Conservation (phyloP, 768 basidiomycete genomes). For the Heimioporus sp. region DNA sequence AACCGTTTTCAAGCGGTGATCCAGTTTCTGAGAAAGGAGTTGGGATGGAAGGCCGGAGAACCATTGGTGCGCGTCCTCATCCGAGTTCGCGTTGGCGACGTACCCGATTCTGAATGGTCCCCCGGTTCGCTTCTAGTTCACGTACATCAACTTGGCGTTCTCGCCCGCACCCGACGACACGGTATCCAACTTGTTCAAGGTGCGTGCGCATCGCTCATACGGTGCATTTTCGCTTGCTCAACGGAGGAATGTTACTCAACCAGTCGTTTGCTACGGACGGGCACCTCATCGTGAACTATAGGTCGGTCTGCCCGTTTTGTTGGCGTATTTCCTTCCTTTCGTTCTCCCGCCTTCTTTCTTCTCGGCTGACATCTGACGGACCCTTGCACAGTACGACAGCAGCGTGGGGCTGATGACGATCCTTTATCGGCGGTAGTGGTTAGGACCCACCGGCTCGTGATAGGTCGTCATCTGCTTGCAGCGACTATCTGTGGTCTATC, state of each 20-base stretch:
- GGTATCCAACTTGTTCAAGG: conserved; percentile 69
- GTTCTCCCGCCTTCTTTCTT: too few relatives aligned
- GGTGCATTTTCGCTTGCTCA: not conserved
- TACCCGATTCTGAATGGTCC: too few relatives aligned
- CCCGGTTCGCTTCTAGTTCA: conserved; percentile 40
- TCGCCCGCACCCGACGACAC: conserved; percentile 77
- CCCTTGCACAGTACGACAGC: conserved; percentile 49
- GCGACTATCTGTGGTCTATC: not conserved
- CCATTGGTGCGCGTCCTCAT: conserved; percentile 58
- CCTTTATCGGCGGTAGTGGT: too few relatives aligned
- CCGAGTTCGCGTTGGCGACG: too few relatives aligned
- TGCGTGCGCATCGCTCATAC: conserved; percentile 21
- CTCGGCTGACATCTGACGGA: conserved; percentile 3
- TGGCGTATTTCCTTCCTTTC: too few relatives aligned
- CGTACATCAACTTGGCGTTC: conserved; percentile 77
- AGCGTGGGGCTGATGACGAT: conserved; percentile 53
- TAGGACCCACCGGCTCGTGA: not conserved
- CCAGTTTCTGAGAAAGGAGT: conserved; percentile 84
- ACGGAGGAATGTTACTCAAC: not conserved
- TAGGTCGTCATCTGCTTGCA: too few relatives aligned
- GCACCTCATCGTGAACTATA: conserved; percentile 90
- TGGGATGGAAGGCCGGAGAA: conserved; percentile 84
- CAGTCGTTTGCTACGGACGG: conserved; percentile 87
- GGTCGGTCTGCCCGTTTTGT: conserved; percentile 39
- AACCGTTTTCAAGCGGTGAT: conserved; percentile 96